These are phyloP conservation scores for Aphanomyces invadans DNA, from an alignment of 352 stramenopile genomes.

Conservation along the genomic window DNA sequence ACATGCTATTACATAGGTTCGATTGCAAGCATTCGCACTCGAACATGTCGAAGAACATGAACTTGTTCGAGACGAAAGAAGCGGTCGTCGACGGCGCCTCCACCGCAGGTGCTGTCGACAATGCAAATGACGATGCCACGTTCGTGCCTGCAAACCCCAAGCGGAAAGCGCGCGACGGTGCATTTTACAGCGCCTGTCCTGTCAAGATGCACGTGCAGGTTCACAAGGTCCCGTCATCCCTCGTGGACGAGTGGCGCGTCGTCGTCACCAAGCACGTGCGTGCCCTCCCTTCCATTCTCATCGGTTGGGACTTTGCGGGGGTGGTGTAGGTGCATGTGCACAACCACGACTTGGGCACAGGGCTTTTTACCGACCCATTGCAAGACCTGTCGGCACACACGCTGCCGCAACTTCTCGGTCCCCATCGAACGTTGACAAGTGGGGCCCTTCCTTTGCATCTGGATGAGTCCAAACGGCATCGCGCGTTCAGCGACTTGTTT, in stretches of 20 bases:
- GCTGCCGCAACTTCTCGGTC: too few relatives aligned
- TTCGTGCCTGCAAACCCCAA: neutral
- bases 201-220: slow-evolving; percentile 23
- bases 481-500: slow-evolving; percentile 2
- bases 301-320: neutral
- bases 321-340: slow-evolving; percentile 13
- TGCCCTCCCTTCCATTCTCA: neutral
- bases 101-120: neutral
- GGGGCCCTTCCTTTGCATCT: too few relatives aligned
- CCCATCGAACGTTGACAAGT: too few relatives aligned
- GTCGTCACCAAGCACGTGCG: slow-evolving; percentile 14
- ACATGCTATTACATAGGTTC: neutral
- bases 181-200: slow-evolving; percentile 18
- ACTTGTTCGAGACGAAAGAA: slow-evolving; percentile 5
- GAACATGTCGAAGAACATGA: slow-evolving; percentile 25
- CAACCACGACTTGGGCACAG: slow-evolving; percentile 20
- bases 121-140: neutral
- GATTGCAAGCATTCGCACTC: slow-evolving; percentile 22
- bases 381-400: too few relatives aligned
- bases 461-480: neutral
- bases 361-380: too few relatives aligned
- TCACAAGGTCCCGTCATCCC: neutral
- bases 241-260: slow-evolving; percentile 8
- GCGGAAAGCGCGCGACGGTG: slow-evolving; percentile 5
- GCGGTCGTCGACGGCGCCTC: neutral